Conservation (phyloP, 2,329 filamentous ascomycete species). For the Sporothrix inflata region DNA sequence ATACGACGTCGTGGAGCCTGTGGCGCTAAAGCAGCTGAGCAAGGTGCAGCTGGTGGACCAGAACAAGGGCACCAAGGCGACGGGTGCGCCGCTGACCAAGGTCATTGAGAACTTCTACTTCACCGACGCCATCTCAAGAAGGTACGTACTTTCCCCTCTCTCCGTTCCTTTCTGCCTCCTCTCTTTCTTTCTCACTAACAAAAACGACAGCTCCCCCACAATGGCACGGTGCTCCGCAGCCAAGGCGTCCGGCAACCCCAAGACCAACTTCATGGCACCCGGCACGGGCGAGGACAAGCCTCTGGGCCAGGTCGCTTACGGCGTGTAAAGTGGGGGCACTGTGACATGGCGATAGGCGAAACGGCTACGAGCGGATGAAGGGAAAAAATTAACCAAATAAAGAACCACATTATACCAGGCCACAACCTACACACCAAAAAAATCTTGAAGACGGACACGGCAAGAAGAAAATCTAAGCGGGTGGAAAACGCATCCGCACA, state of each 20-base stretch:
- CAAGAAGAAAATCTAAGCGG: not conserved
- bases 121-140: conserved; percentile 95
- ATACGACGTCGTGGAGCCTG: conserved; percentile 89
- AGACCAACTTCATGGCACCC: conserved; percentile 78
- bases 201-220: conserved; percentile 78
- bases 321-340: conserved; percentile 47
- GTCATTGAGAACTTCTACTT: conserved; percentile 97
- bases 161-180: conserved; percentile 26
- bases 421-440: conserved; percentile 32
- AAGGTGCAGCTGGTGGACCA: conserved; percentile 95
- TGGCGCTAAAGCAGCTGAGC: conserved; percentile 73
- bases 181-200: conserved; percentile 27
- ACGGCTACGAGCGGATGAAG: conserved; percentile 16
- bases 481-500: not conserved
- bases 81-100: conserved; percentile 75
- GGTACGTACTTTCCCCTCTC: conserved; percentile 59
- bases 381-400: conserved; percentile 31
- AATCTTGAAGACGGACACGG: conserved; percentile 35
- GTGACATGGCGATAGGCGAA: not conserved
- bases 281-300: conserved; percentile 67
- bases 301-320: conserved; percentile 64
- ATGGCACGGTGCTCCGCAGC: conserved; percentile 97
- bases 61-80: conserved; percentile 84
- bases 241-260: conserved; percentile 78
- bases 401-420: conserved; percentile 19